These are phyloP conservation scores for Hapsidospora chrysogenum DNA, from an alignment of 495 filamentous ascomycete genomes.

Conservation along the genomic window DNA sequence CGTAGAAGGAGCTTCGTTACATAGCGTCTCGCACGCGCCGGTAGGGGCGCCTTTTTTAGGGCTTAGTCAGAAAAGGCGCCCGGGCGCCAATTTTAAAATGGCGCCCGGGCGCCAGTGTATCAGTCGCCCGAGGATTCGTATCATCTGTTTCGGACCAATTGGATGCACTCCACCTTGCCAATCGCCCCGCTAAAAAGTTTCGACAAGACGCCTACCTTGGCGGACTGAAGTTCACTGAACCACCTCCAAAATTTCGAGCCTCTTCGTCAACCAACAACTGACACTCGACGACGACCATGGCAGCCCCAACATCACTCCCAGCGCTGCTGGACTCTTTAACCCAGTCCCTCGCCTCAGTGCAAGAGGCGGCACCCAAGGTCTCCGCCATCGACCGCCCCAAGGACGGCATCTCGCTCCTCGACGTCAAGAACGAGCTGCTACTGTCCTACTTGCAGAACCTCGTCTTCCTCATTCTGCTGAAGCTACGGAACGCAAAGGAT, in stretches of 20 bases:
- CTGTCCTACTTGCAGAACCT: slow-evolving; percentile 92
- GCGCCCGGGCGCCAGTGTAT: too few species aligned
- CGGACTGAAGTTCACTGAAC: background rate
- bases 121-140: too few species aligned
- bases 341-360: slow-evolving; percentile 41
- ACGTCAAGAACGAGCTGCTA: slow-evolving; percentile 86
- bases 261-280: background rate
- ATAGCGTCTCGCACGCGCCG: too few species aligned
- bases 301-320: slow-evolving; percentile 30
- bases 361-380: slow-evolving; percentile 43
- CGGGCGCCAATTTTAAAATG: too few species aligned
- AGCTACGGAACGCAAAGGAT: slow-evolving; percentile 44
- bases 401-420: slow-evolving; percentile 85
- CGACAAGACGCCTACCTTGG: background rate
- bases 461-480: slow-evolving; percentile 72
- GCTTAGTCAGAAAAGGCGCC: too few species aligned
- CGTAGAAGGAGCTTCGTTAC: too few species aligned
- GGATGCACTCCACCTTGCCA: background rate
- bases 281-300: slow-evolving; percentile 17
- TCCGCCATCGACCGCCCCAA: slow-evolving; percentile 41
- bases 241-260: background rate
- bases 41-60: too few species aligned
- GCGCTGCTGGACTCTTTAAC: slow-evolving; percentile 45
- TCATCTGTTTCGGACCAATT: background rate
- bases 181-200: slow-evolving; percentile 4